Base-by-base conservation (phyloP, 306 rosid species). In the Canavalia ensiformis region DNA sequence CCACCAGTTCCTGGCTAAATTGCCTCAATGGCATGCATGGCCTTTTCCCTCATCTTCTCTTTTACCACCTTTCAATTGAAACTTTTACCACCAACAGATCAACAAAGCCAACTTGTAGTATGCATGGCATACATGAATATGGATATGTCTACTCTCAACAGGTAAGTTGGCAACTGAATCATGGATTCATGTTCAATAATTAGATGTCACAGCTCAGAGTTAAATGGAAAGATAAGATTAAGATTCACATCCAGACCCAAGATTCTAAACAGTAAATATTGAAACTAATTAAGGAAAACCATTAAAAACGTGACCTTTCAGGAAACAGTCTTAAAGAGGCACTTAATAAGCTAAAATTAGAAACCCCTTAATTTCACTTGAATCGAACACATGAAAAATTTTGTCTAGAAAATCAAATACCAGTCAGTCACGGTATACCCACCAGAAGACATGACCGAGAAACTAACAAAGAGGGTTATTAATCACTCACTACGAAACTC, bases 261-360 rank as follows among this genome's bases (percentile, higher is more conserved):
- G 70, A 47, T 65, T 78, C 66, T 28, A 72, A 18, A 18, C 25
- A 18, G 25, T 18, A 18, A 80, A 52, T 1, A 82, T 30, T 65
- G 83, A 85, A 72, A 67, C 33, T 41, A 72, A 52, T 50, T 80
- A 42, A 72, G 12, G 11, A 77, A 62, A 68, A 64, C 11, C 6
- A 49, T 13, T 57, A 75, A 86, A 64, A 50, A 74, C 46, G 2
- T 13, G 65, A 13, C 12, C 75, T 51, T 80, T 62, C 37, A 42
- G 64, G 68, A 4, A 85, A 72, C 46, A 55, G 57, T 41, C 58
- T 59, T 47, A 29, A 69, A 65, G 25, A 75, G 33, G 10, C 68
- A 55, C 44, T 67, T 8, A 73, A 45, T 25, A 69, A 74, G 79
- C 76, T 68, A 75, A 84, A 81, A 7, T 42, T 84, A 29, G 79